Conservation (phyloP, 345 rosid genomes). For the Dimocarpus longan region DNA sequence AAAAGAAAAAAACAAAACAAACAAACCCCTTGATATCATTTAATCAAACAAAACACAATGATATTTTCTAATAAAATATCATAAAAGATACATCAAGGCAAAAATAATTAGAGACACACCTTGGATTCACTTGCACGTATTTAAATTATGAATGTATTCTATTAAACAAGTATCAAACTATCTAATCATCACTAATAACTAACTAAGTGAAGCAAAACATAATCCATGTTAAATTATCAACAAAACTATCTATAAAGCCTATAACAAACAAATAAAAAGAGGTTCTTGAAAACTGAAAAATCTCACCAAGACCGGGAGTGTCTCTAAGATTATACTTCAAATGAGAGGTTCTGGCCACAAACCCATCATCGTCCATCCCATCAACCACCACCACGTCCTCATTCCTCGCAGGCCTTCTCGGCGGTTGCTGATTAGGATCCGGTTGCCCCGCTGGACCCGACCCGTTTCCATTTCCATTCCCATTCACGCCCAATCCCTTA, state of each 20-base stretch:
- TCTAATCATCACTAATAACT: not conserved
- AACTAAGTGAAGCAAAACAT: conserved; percentile 8
- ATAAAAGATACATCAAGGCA: not conserved
- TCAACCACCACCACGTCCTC: conserved; percentile 60
- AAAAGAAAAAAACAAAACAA: not conserved
- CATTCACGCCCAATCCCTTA: conserved; percentile 48
- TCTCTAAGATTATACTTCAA: conserved; percentile 92
- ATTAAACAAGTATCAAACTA: not conserved
- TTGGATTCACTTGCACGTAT: not conserved
- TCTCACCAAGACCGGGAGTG: conserved; percentile 91
- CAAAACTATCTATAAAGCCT: not conserved
- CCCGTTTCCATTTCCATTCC: conserved; percentile 35
- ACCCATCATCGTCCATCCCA: conserved; percentile 73
- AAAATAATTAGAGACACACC: not conserved
- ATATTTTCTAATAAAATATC: not conserved
- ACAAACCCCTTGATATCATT: not conserved
- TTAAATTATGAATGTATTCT: not conserved
- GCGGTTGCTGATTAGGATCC: conserved; percentile 26
- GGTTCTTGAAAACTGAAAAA: not conserved
- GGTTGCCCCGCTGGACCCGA: conserved; percentile 34
- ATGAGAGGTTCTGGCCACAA: conserved; percentile 61
- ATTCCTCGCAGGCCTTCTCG: conserved; percentile 61
- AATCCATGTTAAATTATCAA: not conserved
- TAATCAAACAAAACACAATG: no score
- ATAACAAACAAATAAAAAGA: not conserved